Evolutionary conservation across 345 rosid genomes (phyloP).

Genomic region (Adansonia digitata): DNA sequence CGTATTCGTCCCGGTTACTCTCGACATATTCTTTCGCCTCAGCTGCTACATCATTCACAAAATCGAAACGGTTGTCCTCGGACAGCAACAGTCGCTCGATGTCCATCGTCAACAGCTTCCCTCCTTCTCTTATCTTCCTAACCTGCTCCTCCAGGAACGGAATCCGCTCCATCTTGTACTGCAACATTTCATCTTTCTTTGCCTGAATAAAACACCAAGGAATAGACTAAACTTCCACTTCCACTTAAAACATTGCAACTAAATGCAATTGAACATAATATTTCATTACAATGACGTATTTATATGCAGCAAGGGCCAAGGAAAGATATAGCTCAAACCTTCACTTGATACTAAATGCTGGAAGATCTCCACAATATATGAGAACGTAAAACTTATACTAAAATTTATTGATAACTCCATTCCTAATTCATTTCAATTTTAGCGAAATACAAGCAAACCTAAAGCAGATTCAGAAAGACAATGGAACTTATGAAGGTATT

Average conservation of each 20-base stretch:
- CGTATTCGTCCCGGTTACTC: conserved; percentile 67
- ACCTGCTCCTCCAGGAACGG: conserved; percentile 90
- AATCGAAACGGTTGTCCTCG: conserved; percentile 70
- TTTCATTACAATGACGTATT: background rate
- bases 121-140: conserved; percentile 62
- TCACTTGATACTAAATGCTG: background rate
- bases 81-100: conserved; percentile 61
- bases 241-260: background rate
- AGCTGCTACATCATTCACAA: conserved; percentile 77
- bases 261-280: background rate
- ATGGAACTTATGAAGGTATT: background rate
- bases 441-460: background rate
- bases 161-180: conserved; percentile 50
- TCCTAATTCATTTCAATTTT: background rate
- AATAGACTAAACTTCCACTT: background rate
- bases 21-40: conserved; percentile 78
- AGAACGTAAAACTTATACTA: background rate
- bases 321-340: background rate
- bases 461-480: background rate
- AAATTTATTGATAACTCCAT: background rate
- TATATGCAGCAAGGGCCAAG: background rate
- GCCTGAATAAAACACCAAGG: conserved; percentile 33
- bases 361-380: background rate
- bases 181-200: conserved; percentile 68
- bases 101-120: conserved; percentile 61